Base-by-base conservation (phyloP, 371 early-diverging fungal species). In the Batkoa obscura region DNA sequence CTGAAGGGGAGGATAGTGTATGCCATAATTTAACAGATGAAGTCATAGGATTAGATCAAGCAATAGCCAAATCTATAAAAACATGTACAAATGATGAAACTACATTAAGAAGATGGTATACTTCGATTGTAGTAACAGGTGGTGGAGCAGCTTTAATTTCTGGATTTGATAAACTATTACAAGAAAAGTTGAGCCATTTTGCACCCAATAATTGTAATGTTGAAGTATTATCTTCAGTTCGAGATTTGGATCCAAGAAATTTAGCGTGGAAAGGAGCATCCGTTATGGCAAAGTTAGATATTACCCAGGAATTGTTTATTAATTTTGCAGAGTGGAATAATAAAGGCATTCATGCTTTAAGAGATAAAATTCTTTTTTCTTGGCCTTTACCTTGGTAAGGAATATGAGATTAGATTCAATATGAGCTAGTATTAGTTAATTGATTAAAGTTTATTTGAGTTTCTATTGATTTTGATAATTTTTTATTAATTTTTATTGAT, bases 191-290 rank as follows among this genome's bases (percentile, higher is more conserved):
- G 8, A 50, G 39, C 13, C 15, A 54, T 30, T 64, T 58, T 6
- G 43, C 61, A 30, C 61, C 69, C 3, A 63, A 65, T n/a, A 71
- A 83, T 33, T 84, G 84, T 41, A 73, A 75, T 30, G 80, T 81
- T 0, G 83, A 84, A 48, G 80, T 89, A 0, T 61, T 86, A 38
- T 81, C 83, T 3, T 75, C 86, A 3, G 90, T 91, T 5, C 72
- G 88, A 31, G 90, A 92, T 51, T 65, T 92, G 49, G 92, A 92
- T 55, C 84, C 89, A 4, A 70, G 86, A n/a, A 63, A 85, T 42
- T 60, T 92, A 50, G 80, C 81, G 5, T 92, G 92, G 93, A 92
- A 91, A 62, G 93, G 93, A 1, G 92, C 75, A 0, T 75, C 85
- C 2, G 88, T 92, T 2, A 65, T 89, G 54, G 73, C 76, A 55